phyloP scores from a whole-genome alignment of 176 grass and related monocot species.

The Avena eriantha region DNA sequence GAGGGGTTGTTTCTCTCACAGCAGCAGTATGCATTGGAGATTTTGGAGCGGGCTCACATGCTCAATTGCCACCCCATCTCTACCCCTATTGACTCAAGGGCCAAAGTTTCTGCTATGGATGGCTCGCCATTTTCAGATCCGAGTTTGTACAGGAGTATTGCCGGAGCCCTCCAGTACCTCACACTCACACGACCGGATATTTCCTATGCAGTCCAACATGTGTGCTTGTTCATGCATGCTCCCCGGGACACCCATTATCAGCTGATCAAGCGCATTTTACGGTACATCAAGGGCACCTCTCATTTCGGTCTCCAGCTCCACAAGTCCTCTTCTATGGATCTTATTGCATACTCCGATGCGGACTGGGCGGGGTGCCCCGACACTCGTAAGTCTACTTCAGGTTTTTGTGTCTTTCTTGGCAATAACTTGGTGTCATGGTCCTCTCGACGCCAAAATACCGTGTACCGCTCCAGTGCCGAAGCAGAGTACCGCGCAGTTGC shows the following conservation, averaged over 20 bases:
- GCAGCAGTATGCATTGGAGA: not conserved
- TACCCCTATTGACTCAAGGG: not conserved
- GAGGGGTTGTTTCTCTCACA: not conserved
- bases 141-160: not conserved
- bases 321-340: too few species aligned
- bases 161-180: not conserved
- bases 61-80: not conserved
- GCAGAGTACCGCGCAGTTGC: not conserved
- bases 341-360: too few species aligned
- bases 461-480: not conserved
- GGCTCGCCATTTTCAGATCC: not conserved
- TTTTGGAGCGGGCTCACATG: not conserved
- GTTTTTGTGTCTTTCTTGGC: too few species aligned
- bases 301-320: too few species aligned
- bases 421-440: not conserved
- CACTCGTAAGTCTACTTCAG: too few species aligned
- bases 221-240: too few species aligned
- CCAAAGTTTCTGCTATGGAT: not conserved
- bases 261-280: too few species aligned
- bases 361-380: too few species aligned
- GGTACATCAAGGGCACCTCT: too few species aligned
- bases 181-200: too few species aligned
- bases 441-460: not conserved
- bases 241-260: too few species aligned
- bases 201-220: too few species aligned